These are phyloP conservation scores for Dipteronia dyeriana DNA, from an alignment of 345 rosid genomes.

Conservation along the genomic window DNA sequence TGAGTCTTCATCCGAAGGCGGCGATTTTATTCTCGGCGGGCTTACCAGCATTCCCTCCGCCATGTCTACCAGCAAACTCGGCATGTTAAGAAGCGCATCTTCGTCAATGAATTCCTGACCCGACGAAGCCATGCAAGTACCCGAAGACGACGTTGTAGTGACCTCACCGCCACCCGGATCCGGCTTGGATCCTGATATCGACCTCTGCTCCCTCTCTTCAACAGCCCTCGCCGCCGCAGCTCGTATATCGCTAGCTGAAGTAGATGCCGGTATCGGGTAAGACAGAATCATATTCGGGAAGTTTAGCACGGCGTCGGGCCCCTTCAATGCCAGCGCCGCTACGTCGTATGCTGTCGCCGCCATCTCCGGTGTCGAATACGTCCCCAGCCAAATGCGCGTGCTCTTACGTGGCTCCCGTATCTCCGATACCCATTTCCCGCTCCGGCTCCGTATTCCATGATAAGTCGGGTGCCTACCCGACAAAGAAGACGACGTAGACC, in stretches of 20 bases:
- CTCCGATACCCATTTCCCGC: constrained; percentile 85
- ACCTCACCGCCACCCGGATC: constrained; percentile 28
- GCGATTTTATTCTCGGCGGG: constrained; percentile 65
- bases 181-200: neutral
- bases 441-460: constrained; percentile 64
- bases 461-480: constrained; percentile 44
- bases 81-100: constrained; percentile 58
- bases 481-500: constrained; percentile 20
- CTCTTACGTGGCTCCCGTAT: constrained; percentile 76
- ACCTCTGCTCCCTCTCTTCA: constrained; percentile 28
- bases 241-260: constrained; percentile 52
- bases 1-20: constrained; percentile 49
- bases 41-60: constrained; percentile 76
- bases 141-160: neutral
- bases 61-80: constrained; percentile 66
- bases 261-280: constrained; percentile 50
- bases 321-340: constrained; percentile 75
- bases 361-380: constrained; percentile 73
- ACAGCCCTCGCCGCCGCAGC: constrained; percentile 67
- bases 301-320: constrained; percentile 52
- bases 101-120: constrained; percentile 50
- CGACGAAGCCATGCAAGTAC: constrained; percentile 18
- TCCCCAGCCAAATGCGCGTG: constrained; percentile 73
- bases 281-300: constrained; percentile 51
- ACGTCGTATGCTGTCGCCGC: constrained; percentile 81